Conservation (phyloP, 768 basidiomycete genomes). For the Leucocoprinus leucothites region DNA sequence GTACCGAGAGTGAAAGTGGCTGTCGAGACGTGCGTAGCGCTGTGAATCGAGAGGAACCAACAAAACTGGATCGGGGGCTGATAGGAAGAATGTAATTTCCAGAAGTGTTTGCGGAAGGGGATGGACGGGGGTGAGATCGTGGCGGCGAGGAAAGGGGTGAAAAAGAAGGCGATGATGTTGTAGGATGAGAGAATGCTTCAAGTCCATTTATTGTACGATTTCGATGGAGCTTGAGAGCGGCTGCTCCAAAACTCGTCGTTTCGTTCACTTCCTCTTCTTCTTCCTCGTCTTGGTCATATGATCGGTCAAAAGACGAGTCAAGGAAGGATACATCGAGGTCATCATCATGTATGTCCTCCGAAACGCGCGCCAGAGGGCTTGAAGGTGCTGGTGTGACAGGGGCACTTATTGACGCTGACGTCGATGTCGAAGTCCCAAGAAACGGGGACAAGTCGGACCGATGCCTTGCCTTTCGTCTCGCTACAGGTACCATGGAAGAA, state of each 20-base stretch:
- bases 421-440: background rate
- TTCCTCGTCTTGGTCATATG: conserved; percentile 29
- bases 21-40: conserved; percentile 57
- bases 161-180: background rate
- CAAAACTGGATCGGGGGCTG: conserved; percentile 18
- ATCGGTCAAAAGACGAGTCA: conserved; percentile 23
- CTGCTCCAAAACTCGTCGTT: conserved; percentile 46
- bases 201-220: conserved; percentile 47
- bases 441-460: conserved; percentile 9
- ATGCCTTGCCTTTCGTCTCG: conserved; percentile 48
- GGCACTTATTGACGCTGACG: conserved; percentile 19
- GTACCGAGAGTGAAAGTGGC: conserved; percentile 62
- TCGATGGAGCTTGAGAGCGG: conserved; percentile 60
- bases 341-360: conserved; percentile 9
- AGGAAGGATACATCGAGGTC: background rate
- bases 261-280: conserved; percentile 21
- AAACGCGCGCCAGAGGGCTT: conserved; percentile 19
- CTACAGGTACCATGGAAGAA: conserved; percentile 40
- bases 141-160: background rate
- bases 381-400: conserved; percentile 24
- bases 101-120: conserved; percentile 10
- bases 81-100: background rate
- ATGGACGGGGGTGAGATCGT: background rate
- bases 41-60: conserved; percentile 61
- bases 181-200: conserved; percentile 32